Conservation (phyloP, 129 eudicot species). For the Flaveria ramosissima region DNA sequence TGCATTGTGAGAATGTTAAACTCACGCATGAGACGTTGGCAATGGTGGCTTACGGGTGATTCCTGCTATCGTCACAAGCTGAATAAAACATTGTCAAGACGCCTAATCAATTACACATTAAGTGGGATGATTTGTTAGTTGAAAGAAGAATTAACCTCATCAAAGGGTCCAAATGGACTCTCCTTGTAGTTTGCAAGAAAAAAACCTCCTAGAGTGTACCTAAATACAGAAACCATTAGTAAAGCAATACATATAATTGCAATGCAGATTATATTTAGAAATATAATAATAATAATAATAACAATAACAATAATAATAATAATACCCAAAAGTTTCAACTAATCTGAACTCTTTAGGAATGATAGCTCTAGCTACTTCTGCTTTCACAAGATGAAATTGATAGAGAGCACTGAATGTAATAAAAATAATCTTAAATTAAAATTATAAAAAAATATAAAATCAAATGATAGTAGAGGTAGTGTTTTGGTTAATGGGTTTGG, state of each 20-base stretch:
- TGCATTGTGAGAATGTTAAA: slow-evolving; percentile 25
- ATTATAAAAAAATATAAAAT: not conserved
- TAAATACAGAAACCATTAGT: slow-evolving; percentile 35
- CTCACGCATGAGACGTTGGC: slow-evolving; percentile 98
- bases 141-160: slow-evolving; percentile 62
- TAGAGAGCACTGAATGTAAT: slow-evolving; percentile 70
- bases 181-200: slow-evolving; percentile 93
- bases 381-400: slow-evolving; percentile 94
- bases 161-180: slow-evolving; percentile 90
- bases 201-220: slow-evolving; percentile 96
- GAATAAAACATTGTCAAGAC: slow-evolving; percentile 32
- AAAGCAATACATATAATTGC: not conserved
- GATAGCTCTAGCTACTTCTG: slow-evolving; percentile 76
- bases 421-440: not conserved
- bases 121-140: not conserved
- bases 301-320: no score
- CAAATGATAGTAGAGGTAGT: not conserved
- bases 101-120: not conserved
- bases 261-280: not conserved
- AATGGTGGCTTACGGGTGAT: slow-evolving; percentile 72
- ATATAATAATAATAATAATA: no score
- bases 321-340: slow-evolving; percentile 96
- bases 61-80: slow-evolving; percentile 97
- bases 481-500: not conserved
- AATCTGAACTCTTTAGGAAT: slow-evolving; percentile 89